Evolutionary conservation across 345 rosid genomes (phyloP).

Genomic region (Linum usitatissimum): DNA sequence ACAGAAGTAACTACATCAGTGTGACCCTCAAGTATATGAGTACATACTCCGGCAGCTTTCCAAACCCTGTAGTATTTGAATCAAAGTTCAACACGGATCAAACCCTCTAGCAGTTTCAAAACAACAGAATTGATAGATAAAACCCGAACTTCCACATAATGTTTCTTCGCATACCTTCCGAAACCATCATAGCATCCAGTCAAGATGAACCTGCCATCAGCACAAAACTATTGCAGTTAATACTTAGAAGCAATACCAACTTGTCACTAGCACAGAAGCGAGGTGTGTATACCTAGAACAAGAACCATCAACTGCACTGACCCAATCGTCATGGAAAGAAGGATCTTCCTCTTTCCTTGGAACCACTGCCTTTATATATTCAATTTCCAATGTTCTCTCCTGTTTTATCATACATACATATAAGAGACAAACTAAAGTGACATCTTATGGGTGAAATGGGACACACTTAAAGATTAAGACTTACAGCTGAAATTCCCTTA

Average conservation of each 20-base stretch:
- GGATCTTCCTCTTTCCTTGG: slow-evolving; percentile 76
- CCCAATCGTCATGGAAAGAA: slow-evolving; percentile 93
- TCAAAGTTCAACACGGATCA: background rate
- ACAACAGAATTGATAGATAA: background rate
- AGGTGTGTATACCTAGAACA: slow-evolving; percentile 38
- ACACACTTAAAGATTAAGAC: background rate
- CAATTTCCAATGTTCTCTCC: slow-evolving; percentile 89
- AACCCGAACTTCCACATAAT: background rate
- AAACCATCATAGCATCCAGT: slow-evolving; percentile 79
- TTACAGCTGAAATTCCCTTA: slow-evolving; percentile 86
- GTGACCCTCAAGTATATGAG: slow-evolving; percentile 57
- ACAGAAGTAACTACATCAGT: slow-evolving; percentile 51
- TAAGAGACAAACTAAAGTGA: background rate
- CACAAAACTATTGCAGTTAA: slow-evolving; percentile 13
- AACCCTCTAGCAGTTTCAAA: background rate
- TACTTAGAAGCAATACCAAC: background rate
- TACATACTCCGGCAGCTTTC: slow-evolving; percentile 63
- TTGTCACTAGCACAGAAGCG: background rate
- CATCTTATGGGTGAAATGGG: too few relatives aligned
- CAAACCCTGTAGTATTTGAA: slow-evolving; percentile 41
- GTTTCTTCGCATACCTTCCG: slow-evolving; percentile 39
- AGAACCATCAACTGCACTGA: slow-evolving; percentile 81
- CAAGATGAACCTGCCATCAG: slow-evolving; percentile 67
- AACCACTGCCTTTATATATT: slow-evolving; percentile 74
- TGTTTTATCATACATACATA: slow-evolving; percentile 19